Conservation (phyloP, 495 filamentous ascomycete genomes). For the Pseudevernia furfuracea region DNA sequence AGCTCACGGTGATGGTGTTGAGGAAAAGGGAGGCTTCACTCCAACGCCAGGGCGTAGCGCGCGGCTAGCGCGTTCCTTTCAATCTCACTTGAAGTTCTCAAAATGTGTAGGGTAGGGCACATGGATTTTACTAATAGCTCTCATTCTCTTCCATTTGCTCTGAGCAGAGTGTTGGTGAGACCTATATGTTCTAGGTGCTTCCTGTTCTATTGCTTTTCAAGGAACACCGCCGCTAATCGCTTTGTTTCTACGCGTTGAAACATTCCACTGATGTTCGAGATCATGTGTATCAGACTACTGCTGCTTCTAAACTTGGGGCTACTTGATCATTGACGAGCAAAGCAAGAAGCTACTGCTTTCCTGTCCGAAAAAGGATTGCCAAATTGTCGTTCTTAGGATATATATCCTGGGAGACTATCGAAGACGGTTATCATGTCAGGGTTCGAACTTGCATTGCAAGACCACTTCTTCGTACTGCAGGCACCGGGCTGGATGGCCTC, state of each 20-base stretch:
- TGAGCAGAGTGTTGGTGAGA: background rate
- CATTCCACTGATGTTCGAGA: background rate
- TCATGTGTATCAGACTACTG: background rate
- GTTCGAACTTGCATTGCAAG: background rate
- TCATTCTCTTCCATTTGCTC: background rate
- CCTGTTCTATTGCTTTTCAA: background rate
- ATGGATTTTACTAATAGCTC: background rate
- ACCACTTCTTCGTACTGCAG: background rate
- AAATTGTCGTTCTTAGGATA: background rate
- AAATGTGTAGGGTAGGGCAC: background rate
- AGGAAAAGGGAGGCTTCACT: background rate
- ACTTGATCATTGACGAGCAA: background rate
- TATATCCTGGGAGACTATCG: background rate
- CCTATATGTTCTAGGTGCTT: background rate
- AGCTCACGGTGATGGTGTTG: background rate
- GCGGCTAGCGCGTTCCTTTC: constrained; percentile 11
- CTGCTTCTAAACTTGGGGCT: background rate
- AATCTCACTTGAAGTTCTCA: background rate
- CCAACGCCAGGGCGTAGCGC: constrained; percentile 7
- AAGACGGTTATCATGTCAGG: background rate
- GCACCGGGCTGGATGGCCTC: background rate
- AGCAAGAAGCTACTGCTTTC: background rate
- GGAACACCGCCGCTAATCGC: background rate
- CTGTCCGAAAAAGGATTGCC: background rate
- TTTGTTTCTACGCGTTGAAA: background rate